These are phyloP conservation scores for Gorgonomyces haynaldii DNA, from an alignment of 192 early-diverging fungal genomes.

Conservation along the genomic window DNA sequence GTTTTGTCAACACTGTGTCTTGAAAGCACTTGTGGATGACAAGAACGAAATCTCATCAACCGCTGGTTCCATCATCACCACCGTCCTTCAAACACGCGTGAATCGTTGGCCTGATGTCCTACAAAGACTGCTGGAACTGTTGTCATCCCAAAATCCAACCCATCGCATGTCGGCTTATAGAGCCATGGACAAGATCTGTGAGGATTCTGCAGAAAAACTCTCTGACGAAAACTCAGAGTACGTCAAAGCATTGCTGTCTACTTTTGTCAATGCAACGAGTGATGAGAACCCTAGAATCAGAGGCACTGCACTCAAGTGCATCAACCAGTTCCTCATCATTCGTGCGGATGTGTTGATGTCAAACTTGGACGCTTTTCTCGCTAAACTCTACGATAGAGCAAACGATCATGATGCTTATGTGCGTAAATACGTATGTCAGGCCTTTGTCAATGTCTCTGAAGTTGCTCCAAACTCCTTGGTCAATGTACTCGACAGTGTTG, in stretches of 20 bases:
- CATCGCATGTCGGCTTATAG: slow-evolving; percentile 60
- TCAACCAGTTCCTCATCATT: slow-evolving; percentile 77
- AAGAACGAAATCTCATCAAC: slow-evolving; percentile 63
- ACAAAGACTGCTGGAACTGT: slow-evolving; percentile 59
- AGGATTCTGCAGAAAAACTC: slow-evolving; percentile 76
- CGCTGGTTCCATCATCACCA: slow-evolving; percentile 76
- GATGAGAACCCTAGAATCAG: slow-evolving; percentile 63
- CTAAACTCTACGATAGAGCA: slow-evolving; percentile 70
- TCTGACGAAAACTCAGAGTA: slow-evolving; percentile 58
- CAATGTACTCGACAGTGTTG: slow-evolving; percentile 76
- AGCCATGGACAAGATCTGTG: slow-evolving; percentile 89
- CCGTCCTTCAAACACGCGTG: slow-evolving; percentile 59
- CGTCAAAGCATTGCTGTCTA: no score
- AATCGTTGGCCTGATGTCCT: slow-evolving; percentile 77
- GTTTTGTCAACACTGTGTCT: slow-evolving; percentile 51
- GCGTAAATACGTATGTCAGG: slow-evolving; percentile 87
- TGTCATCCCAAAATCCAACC: slow-evolving; percentile 16
- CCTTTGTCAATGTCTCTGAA: slow-evolving; percentile 82
- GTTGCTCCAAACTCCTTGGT: slow-evolving; percentile 71
- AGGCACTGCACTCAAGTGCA: slow-evolving; percentile 65
- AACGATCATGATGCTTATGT: slow-evolving; percentile 73
- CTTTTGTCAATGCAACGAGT: slow-evolving; percentile 85
- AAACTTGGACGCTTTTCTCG: slow-evolving; percentile 59
- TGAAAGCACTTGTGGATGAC: slow-evolving; percentile 58
- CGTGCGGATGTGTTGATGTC: slow-evolving; percentile 60